Evolutionary conservation across 306 rosid genomes (phyloP).

Genomic region (Quercus variabilis): DNA sequence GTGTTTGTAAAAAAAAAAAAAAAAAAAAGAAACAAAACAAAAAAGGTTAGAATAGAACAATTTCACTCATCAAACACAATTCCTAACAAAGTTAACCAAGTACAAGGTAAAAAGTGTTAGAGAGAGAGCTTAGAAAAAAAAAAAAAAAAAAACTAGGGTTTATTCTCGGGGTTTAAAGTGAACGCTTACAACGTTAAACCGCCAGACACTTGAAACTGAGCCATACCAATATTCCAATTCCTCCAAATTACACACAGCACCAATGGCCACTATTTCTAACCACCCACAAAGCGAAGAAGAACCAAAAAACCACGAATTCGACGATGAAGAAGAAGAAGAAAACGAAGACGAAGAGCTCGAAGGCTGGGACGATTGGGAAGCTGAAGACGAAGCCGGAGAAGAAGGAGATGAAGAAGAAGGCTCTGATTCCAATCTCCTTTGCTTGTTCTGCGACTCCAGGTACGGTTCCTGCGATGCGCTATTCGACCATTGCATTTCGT

Average conservation of each 20-base stretch:
- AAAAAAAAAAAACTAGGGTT: not conserved
- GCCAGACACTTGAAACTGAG: not conserved
- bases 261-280: not conserved
- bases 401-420: conserved; percentile 32
- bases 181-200: not conserved
- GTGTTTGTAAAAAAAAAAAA: no score
- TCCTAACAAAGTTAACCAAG: no score
- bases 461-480: conserved; percentile 36
- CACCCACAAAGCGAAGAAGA: not conserved
- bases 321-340: conserved; percentile 11
- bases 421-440: conserved; percentile 34
- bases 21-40: no score
- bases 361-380: conserved; percentile 68
- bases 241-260: conserved; percentile 10
- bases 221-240: no score
- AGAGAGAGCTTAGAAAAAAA: no score
- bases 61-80: no score
- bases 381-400: conserved; percentile 16
- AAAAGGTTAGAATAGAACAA: no score
- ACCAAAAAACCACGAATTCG: not conserved
- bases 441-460: conserved; percentile 70
- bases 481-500: conserved; percentile 55
- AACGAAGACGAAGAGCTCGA: conserved; percentile 30
- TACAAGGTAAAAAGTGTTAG: no score
- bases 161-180: not conserved